Conservation (phyloP, 805 yeast species). For the Zygotorulaspora danielsina region DNA sequence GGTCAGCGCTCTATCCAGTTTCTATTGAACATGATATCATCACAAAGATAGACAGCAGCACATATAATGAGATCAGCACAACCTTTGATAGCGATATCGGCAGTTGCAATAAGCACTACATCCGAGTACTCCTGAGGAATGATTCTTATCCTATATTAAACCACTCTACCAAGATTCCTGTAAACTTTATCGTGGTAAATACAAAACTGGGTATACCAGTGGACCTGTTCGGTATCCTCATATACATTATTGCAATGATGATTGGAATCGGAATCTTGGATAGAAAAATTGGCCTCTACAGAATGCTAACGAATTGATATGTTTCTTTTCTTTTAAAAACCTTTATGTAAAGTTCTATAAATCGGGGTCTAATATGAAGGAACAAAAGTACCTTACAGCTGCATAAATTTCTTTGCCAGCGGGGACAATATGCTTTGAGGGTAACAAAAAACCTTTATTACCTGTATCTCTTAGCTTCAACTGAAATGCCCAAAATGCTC, state of each 20-base stretch:
- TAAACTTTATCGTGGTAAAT: conserved; percentile 23
- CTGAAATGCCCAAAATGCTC: conserved; percentile 82
- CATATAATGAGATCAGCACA: not conserved
- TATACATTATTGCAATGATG: conserved; percentile 15
- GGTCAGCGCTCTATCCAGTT: conserved; percentile 33
- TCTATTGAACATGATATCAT: conserved; percentile 8
- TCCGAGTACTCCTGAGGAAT: conserved; percentile 12
- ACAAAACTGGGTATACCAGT: conserved; percentile 26
- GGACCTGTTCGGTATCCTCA: conserved; percentile 21
- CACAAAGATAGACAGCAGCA: not conserved
- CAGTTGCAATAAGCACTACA: not conserved
- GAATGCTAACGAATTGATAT: conserved; percentile 4
- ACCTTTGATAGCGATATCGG: not conserved
- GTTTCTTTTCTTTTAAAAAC: not conserved
- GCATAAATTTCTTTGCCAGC: conserved; percentile 73
- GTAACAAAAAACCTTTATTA: conserved; percentile 75
- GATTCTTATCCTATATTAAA: conserved; percentile 23
- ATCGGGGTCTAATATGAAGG: conserved; percentile 46
- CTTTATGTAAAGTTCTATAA: too few species aligned
- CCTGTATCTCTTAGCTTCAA: conserved; percentile 79
- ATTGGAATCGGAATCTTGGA: conserved; percentile 8
- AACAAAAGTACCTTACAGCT: conserved; percentile 62
- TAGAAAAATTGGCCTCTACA: conserved; percentile 11
- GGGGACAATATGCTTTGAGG: conserved; percentile 62
- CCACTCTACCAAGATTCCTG: conserved; percentile 12